Evolutionary conservation across 176 grass and related monocot genomes (phyloP), one percentile per base, ranked within the genome.

Genomic region (Alopecurus myosuroides): DNA sequence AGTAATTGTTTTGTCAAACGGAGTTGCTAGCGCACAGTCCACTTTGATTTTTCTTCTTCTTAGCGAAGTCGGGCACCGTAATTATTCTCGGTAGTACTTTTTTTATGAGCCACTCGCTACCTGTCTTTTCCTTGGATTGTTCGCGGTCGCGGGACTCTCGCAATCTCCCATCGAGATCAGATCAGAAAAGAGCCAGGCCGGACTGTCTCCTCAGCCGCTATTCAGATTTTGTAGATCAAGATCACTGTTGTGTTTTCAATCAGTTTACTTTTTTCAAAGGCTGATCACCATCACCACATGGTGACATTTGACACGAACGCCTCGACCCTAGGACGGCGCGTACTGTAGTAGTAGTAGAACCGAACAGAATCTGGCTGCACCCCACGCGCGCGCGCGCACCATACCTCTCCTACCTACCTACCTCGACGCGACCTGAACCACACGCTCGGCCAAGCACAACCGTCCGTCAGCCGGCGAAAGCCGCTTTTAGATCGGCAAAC

Each of bases 201-300:
- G 9, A 37, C 33, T 49, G 25, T 45, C 60, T 15, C 60, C 12
- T 33, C 57, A n/a, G 12, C 19, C 31, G 22, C 79, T 35, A 34
- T 37, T 52, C 49, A 15, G 62, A 52, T 52, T 37, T 68, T 80
- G n/a, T 3, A 57, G 22, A 25, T 6, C 55, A 53, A 23, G 53
- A 61, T 33, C 14, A 15, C 29, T 33, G 17, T 65, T 65, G 30
- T 15, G 61, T 34, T 34, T 34, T 9, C 31, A 77, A 9, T 30
- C 28, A 62, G 1, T 52, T 15, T 14, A n/a, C n/a, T 46, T 29
- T 46, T 17, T 40, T 6, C 69, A 46, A 9, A 42, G 31, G 6
- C 78, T 46, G 34, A 15, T 80, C 77, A 78, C 55, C 76, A 36
- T 77, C 74, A 60, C 36, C 55, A 61, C 57, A 48, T 12, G 44